Base-by-base conservation (phyloP, 116 monocot genomes). In the Thalassia testudinum region DNA sequence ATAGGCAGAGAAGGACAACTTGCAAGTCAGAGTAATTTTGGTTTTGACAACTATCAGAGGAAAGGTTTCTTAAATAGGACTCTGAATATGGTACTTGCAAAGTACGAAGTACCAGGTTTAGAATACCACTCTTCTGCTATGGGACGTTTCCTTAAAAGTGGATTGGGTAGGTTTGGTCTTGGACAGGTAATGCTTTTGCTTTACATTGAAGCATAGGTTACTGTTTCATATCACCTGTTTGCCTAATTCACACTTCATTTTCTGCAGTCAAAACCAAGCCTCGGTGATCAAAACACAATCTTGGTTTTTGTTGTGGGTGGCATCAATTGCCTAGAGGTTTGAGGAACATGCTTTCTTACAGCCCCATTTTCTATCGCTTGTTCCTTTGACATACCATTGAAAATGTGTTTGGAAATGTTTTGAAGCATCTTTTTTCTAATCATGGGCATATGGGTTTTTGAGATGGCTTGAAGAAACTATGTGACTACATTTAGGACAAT, bases 161-260 rank as follows among this genome's bases (percentile, higher is more conserved):
- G 99, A 13, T 77, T 99, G 66, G 90, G 99, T 68, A 82, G 99
- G 71, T 83, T 99, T 71, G 99, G 99, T 20, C 79, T 99, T 66
- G 86, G 90, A 47, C 99, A 99, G 90, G 99, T 90, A 68, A 21
- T 12, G 6, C 17, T 54, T 17, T 29, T 27, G 53, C 29, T 13
- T 29, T 54, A 28, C 10, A 0, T 27, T n/a, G 20, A 42, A 34
- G 30, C 30, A 34, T 5, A 34, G 30, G 10, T 34, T 3, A 10
- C 3, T 34, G 3, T 34, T 34, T 34, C 10, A 34, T 5, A 34
- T 10, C 30, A n/a, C 10, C 30, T 34, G 6, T 34, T 34, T 34
- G 10, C 10, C 30, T 34, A 5, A 34, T 34, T 10, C 10, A 34
- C 30, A n/a, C n/a, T 14, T 40, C 10, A 64, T n/a, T 26, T 26